Evolutionary conservation across 305 asterid species (phyloP).

Genomic region (Fraxinus dipetala): DNA sequence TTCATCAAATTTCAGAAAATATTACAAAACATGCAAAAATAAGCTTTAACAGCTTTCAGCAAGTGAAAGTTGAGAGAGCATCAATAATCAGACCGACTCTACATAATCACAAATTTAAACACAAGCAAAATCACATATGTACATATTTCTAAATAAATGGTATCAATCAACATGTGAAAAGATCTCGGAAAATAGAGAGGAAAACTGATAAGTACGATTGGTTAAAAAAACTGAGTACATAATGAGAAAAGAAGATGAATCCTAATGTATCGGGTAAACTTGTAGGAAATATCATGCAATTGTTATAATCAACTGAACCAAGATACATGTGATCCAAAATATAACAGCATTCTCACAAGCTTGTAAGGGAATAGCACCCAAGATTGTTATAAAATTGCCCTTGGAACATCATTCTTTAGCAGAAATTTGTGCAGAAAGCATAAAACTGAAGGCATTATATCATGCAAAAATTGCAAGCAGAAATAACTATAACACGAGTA

Average conservation of each 20-base stretch:
- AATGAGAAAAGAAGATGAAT: background rate
- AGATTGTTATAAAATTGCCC: background rate
- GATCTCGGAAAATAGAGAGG: background rate
- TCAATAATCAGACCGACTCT: background rate
- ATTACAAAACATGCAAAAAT: background rate
- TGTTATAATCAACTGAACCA: background rate
- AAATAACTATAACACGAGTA: background rate
- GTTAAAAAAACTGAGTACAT: background rate
- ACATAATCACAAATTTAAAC: background rate
- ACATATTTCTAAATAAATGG: background rate
- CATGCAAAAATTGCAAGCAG: background rate
- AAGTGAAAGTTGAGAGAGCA: background rate
- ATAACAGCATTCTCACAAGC: background rate
- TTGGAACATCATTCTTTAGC: background rate
- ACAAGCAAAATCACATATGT: background rate
- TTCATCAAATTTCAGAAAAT: background rate
- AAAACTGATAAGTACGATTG: background rate
- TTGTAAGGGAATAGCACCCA: background rate
- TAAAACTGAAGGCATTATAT: background rate
- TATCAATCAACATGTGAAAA: background rate
- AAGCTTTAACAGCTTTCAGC: background rate
- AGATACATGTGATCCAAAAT: background rate
- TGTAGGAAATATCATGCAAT: background rate
- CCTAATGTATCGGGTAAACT: background rate
- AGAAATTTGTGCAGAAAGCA: background rate